Conservation (phyloP, 225 moss, liverwort and hornwort species). For the Asterella californica region DNA sequence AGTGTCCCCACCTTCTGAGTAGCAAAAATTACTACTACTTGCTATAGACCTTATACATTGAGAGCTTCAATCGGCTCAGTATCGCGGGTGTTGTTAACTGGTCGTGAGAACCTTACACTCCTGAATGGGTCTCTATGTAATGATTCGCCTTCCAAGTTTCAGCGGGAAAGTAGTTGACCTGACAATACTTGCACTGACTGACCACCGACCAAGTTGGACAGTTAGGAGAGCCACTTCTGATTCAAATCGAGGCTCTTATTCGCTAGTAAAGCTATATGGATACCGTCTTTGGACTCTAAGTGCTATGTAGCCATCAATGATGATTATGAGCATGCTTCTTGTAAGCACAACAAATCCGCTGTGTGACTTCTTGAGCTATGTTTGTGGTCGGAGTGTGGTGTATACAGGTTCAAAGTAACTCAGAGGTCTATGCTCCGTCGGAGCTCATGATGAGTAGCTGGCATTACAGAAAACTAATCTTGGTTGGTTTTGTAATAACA, state of each 20-base stretch:
- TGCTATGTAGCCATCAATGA: too few relatives aligned
- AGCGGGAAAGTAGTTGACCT: background rate
- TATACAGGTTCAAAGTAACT: background rate
- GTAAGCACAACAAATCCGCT: background rate
- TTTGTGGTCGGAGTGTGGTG: background rate
- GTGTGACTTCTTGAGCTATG: background rate
- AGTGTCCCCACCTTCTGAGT: background rate
- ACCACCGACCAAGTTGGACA: background rate
- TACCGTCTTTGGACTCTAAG: background rate
- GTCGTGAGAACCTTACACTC: background rate
- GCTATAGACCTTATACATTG: too few relatives aligned
- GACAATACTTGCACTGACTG: background rate
- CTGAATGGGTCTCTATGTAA: background rate
- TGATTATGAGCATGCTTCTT: background rate
- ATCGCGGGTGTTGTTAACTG: background rate
- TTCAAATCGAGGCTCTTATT: background rate
- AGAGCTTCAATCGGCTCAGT: background rate
- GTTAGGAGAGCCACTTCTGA: background rate
- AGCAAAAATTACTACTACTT: background rate
- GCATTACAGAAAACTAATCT: too few relatives aligned
- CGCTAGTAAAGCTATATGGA: background rate
- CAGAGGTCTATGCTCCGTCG: background rate
- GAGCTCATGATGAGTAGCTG: too few relatives aligned
- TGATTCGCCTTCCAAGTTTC: background rate
- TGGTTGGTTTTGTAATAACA: constrained; percentile 24